Evolutionary conservation across 768 basidiomycete genomes (phyloP), one percentile per base, ranked within the genome.

Genomic region (Trametes cubensis): DNA sequence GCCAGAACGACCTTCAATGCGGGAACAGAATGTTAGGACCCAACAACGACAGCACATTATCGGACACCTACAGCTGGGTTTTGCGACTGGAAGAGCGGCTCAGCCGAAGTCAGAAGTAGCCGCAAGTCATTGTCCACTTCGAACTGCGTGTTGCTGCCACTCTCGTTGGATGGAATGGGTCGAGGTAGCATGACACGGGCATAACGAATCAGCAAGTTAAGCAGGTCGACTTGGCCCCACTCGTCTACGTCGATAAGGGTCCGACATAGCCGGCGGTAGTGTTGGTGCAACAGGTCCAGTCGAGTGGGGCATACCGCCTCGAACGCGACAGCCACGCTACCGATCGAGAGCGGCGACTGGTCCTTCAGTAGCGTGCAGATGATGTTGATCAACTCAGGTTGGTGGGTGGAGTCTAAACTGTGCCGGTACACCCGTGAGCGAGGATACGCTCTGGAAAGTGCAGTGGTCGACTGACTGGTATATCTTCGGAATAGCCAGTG

Each of bases 211-310:
- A 99, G 80, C 15, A 98, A 79, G 46, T 88, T 83, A 62, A 96
- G 79, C n/a, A 94, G 74, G 48, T 88, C 84, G 6, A 90, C 84
- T 73, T 98, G 97, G 0, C 94, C 95, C 97, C 97, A 99, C 72
- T 97, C 96, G 68, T 99, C 97, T 4, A 89, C 87, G 68, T 99
- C 95, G 38, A 94, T 81, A 2, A 98, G 77, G 20, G 90, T 78
- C 45, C 82, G 81, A 71, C 94, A 97, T 28, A 95, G 78, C 28
- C 92, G 85, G 23, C 95, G 81, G 68, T 92, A 99, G 66, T 97
- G 92, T 18, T 83, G 82, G 69, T 99, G 97, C 1, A 99, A 75
- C 13, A 97, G 84, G 69, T 96, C 94, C 14, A 95, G 82, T 47
- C 89, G 83, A 0, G 89, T 88, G 0, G 94, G 92, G 70, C 92